Evolutionary conservation across 495 filamentous ascomycete genomes (phyloP).

Genomic region (Penicillium bialowiezense): DNA sequence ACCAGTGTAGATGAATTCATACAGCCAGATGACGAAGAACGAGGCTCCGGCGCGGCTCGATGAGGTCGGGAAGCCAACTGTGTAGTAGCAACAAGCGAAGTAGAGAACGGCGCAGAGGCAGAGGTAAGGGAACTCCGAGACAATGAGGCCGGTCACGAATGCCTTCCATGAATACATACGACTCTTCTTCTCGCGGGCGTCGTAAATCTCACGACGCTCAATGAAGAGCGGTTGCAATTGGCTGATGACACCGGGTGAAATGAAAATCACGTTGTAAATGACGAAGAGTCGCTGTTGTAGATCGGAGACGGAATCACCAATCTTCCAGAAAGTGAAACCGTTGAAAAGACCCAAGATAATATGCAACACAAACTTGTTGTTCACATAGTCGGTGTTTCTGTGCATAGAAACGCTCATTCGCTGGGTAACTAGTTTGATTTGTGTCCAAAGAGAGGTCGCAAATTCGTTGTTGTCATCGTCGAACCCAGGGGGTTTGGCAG

Average conservation of each 20-base stretch:
- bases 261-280: constrained; percentile 44
- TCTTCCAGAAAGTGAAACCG: background rate
- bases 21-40: constrained; percentile 55
- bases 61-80: constrained; percentile 31
- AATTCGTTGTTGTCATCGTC: background rate
- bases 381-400: background rate
- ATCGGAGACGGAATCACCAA: constrained; percentile 10
- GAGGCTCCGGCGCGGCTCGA: constrained; percentile 49
- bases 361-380: background rate
- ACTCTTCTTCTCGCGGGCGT: constrained; percentile 49
- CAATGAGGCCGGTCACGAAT: constrained; percentile 48
- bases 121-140: constrained; percentile 54
- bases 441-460: background rate
- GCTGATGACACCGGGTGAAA: constrained; percentile 32
- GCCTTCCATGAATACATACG: constrained; percentile 57
- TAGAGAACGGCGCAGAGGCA: constrained; percentile 47
- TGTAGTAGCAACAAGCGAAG: constrained; percentile 54
- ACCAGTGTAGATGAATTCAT: constrained; percentile 54
- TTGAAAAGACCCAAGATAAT: background rate
- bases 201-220: constrained; percentile 50
- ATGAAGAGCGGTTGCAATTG: constrained; percentile 56
- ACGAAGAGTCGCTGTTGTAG: constrained; percentile 38
- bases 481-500: background rate
- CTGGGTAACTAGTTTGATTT: background rate
- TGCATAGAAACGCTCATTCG: background rate